Conservation (phyloP, 1,139 yeast genomes). For the Hansenula anomala region DNA sequence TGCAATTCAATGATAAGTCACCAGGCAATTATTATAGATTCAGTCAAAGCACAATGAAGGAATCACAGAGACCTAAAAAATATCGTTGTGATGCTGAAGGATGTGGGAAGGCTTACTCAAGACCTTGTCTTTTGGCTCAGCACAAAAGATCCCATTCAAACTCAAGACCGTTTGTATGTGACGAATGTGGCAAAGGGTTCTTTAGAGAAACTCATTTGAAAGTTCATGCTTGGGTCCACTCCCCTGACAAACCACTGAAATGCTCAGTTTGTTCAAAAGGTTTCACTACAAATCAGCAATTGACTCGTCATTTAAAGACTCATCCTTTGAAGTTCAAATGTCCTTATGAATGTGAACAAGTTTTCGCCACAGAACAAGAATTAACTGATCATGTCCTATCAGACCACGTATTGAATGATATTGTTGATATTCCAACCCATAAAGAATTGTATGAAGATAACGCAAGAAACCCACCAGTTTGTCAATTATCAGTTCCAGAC, state of each 20-base stretch:
- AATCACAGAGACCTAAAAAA: conserved; percentile 28
- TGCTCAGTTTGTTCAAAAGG: conserved; percentile 56
- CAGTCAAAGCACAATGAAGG: neutral
- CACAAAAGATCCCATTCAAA: conserved; percentile 79
- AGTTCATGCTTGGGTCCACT: conserved; percentile 64
- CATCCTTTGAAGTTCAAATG: conserved; percentile 26
- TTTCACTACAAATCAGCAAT: conserved; percentile 66
- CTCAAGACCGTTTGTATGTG: conserved; percentile 77
- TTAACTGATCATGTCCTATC: neutral
- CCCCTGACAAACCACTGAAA: conserved; percentile 61
- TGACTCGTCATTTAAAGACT: conserved; percentile 71
- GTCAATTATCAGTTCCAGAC: neutral
- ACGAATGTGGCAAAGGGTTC: conserved; percentile 70
- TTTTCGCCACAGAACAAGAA: neutral
- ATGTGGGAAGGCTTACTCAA: conserved; percentile 43
- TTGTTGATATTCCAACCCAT: neutral
- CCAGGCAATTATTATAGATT: too few species aligned
- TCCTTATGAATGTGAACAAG: neutral
- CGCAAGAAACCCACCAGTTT: neutral
- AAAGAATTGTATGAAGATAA: neutral
- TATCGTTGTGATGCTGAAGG: conserved; percentile 30
- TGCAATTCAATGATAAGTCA: too few species aligned
- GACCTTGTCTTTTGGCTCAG: conserved; percentile 47
- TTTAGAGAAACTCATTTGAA: conserved; percentile 60
- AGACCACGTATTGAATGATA: neutral